Conservation (phyloP, 2,329 filamentous ascomycete genomes). For the Fusarium azukiicola region DNA sequence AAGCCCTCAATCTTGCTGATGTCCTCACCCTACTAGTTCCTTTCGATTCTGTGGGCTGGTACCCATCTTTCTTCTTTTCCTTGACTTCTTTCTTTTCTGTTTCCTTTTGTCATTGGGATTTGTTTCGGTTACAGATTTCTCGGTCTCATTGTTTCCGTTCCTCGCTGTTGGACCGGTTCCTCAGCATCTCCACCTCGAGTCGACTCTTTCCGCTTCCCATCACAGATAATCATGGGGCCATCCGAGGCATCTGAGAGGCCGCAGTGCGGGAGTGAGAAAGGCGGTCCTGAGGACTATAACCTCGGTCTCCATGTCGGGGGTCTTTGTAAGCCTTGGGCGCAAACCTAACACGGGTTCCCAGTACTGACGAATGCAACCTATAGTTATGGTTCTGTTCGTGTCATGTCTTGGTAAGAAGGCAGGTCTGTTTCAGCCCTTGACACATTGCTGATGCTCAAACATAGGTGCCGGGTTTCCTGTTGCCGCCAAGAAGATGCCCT, state of each 20-base stretch:
- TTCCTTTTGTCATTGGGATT: neutral
- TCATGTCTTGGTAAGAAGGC: constrained; percentile 51
- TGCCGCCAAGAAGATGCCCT: constrained; percentile 75
- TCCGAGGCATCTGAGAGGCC: constrained; percentile 47
- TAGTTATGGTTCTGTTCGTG: constrained; percentile 55
- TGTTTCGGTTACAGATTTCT: neutral
- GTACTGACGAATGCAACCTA: neutral
- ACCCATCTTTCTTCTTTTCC: neutral
- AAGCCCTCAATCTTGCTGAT: neutral
- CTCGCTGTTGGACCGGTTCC: constrained; percentile 15
- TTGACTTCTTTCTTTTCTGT: neutral
- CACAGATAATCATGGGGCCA: neutral
- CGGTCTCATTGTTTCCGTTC: neutral
- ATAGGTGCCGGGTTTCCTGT: constrained; percentile 74
- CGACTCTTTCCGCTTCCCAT: neutral
- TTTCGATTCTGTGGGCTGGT: constrained; percentile 4
- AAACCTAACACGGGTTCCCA: neutral
- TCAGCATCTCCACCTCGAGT: neutral
- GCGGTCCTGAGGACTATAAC: constrained; percentile 49
- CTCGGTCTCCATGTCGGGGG: constrained; percentile 55
- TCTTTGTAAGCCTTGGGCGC: constrained; percentile 52
- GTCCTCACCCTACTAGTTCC: neutral
- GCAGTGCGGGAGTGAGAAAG: constrained; percentile 51
- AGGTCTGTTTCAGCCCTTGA: neutral
- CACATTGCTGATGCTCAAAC: neutral